These are phyloP conservation scores for Davidsoniella neocaledoniae DNA, from an alignment of 2,329 filamentous ascomycete species.

Conservation along the genomic window DNA sequence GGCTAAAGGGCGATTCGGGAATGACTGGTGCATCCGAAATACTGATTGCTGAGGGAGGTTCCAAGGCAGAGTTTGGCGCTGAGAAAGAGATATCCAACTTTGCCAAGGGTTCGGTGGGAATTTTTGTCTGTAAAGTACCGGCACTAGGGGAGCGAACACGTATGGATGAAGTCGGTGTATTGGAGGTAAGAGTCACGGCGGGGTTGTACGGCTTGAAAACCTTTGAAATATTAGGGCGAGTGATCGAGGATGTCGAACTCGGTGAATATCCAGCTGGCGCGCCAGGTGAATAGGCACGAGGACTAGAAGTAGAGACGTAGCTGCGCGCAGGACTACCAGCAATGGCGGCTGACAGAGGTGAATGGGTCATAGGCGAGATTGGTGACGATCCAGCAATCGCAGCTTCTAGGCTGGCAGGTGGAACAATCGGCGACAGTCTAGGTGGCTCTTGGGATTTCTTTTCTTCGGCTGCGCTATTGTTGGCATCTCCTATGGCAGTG, in stretches of 20 bases:
- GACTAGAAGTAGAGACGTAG: slow-evolving; percentile 1
- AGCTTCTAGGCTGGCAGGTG: slow-evolving; percentile 6
- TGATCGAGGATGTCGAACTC: background rate
- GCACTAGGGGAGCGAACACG: background rate
- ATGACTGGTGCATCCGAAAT: slow-evolving; percentile 1
- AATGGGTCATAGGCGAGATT: slow-evolving; percentile 1
- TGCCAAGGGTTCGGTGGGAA: background rate
- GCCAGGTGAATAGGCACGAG: background rate
- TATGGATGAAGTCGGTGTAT: background rate
- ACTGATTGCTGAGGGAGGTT: background rate
- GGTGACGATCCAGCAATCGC: background rate
- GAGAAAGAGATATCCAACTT: slow-evolving; percentile 4
- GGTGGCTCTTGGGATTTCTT: background rate
- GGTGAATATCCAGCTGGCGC: background rate
- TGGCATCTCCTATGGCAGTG: background rate
- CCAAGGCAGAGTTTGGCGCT: background rate
- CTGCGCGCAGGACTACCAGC: slow-evolving; percentile 1
- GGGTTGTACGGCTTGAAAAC: slow-evolving; percentile 12
- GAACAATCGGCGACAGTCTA: background rate
- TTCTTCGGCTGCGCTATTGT: background rate
- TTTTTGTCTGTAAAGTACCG: background rate
- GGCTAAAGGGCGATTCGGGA: slow-evolving; percentile 11
- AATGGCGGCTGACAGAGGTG: background rate
- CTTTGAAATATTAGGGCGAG: background rate
- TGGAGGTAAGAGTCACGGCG: background rate